Evolutionary conservation across 2,329 filamentous ascomycete genomes (phyloP).

Genomic region (Apiospora pterosperma): DNA sequence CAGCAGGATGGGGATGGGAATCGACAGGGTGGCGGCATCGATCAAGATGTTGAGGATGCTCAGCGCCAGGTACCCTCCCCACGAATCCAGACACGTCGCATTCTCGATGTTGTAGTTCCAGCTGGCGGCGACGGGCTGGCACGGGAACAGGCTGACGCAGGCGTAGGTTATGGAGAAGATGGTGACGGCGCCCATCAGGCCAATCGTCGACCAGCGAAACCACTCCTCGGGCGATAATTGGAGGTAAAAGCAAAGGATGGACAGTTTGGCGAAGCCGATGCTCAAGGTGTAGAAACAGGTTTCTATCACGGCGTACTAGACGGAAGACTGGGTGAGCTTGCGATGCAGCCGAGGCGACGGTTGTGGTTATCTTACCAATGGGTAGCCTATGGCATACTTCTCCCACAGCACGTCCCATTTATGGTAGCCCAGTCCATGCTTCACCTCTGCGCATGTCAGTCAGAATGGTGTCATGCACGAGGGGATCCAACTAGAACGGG

Average conservation of each 20-base stretch:
- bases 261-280: constrained; percentile 4
- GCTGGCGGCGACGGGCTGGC: constrained; percentile 3
- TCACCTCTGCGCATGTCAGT: background rate
- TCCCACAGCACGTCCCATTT: constrained; percentile 7
- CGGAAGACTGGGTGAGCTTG: background rate
- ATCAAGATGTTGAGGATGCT: constrained; percentile 5
- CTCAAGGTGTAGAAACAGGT: constrained; percentile 5
- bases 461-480: background rate
- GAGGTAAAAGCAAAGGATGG: constrained; percentile 4
- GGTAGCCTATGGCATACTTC: constrained; percentile 3
- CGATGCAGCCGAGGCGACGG: background rate
- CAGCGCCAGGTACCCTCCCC: constrained; percentile 3
- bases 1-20: constrained; percentile 3
- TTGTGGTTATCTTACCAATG: background rate
- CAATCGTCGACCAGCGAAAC: constrained; percentile 1
- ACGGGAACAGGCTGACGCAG: constrained; percentile 4
- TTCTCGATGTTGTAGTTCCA: background rate
- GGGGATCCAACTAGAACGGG: background rate
- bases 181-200: constrained; percentile 3
- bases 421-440: constrained; percentile 6
- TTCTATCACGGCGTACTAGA: background rate
- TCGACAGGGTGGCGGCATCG: background rate
- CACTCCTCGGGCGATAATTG: constrained; percentile 3
- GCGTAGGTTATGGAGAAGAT: constrained; percentile 1
- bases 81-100: background rate